Evolutionary conservation across 2,329 filamentous ascomycete genomes (phyloP).

Genomic region (Cytospora mali): DNA sequence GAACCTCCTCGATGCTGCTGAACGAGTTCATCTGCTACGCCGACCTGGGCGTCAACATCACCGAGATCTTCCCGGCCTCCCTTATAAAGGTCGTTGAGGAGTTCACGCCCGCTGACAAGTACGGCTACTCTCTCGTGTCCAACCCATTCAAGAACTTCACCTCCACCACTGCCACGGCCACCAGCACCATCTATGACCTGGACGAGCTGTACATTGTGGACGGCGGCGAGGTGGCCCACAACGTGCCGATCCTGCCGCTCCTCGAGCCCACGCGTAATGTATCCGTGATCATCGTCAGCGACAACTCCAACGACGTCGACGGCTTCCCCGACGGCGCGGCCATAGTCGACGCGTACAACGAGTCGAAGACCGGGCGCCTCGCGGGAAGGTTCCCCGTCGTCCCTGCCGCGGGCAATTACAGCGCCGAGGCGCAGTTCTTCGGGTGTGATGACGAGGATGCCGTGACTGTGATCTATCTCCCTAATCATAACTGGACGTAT

Average conservation of each 20-base stretch:
- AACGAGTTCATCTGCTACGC: constrained; percentile 30
- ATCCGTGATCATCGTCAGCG: constrained; percentile 47
- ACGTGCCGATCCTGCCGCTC: constrained; percentile 51
- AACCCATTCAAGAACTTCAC: constrained; percentile 48
- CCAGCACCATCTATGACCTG: constrained; percentile 36
- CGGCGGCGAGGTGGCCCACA: constrained; percentile 48
- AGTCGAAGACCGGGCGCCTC: constrained; percentile 24
- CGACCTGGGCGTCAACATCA: constrained; percentile 18
- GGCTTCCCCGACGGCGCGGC: constrained; percentile 47
- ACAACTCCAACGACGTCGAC: constrained; percentile 46
- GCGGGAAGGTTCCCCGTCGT: constrained; percentile 48
- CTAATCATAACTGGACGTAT: constrained; percentile 44
- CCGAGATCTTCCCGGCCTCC: constrained; percentile 16
- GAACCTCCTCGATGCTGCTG: constrained; percentile 48
- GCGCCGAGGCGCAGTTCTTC: constrained; percentile 45
- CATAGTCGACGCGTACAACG: constrained; percentile 37
- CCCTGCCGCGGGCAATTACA: constrained; percentile 39
- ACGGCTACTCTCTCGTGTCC: constrained; percentile 34
- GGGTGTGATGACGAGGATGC: constrained; percentile 42
- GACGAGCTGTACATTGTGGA: constrained; percentile 45
- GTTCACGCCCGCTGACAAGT: constrained; percentile 32
- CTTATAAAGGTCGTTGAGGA: constrained; percentile 33
- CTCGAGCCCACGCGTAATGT: constrained; percentile 44
- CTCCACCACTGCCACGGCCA: constrained; percentile 32
- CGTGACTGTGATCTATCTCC: constrained; percentile 44